phyloP scores from a whole-genome alignment of 1,284 basidiomycete genomes.

The Apiotrichum mycotoxinovorans region DNA sequence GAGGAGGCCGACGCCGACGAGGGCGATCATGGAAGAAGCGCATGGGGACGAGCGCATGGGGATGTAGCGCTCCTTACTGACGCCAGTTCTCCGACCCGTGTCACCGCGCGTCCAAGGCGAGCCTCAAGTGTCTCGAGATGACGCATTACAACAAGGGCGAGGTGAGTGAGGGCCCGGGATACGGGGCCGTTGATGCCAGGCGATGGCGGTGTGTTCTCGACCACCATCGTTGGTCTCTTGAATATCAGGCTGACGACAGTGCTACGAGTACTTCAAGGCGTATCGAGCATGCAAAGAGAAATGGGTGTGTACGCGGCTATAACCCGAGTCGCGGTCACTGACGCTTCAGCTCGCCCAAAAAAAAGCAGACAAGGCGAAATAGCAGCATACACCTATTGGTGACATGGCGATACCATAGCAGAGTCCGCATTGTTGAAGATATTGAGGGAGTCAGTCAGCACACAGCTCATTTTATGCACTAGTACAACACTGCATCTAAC shows the following conservation, averaged over 20 bases:
- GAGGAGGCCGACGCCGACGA: no score
- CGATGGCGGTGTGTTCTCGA: no score
- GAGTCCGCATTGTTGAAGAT: neutral
- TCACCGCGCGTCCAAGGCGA: slow-evolving; percentile 44
- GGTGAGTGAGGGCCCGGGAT: slow-evolving; percentile 25
- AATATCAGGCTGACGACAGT: slow-evolving; percentile 31
- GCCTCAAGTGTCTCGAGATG: slow-evolving; percentile 46
- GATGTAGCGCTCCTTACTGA: slow-evolving; percentile 1
- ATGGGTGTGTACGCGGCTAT: slow-evolving; percentile 29
- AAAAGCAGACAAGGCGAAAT: slow-evolving; percentile 1
- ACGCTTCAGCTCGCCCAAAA: slow-evolving; percentile 10
- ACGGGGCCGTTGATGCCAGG: no score
- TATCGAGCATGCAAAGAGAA: slow-evolving; percentile 50
- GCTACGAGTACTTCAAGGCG: slow-evolving; percentile 48
- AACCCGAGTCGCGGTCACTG: neutral
- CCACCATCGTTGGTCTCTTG: no score
- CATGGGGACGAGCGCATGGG: neutral
- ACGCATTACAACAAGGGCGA: slow-evolving; percentile 49
- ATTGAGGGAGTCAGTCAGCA: neutral
- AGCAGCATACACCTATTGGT: neutral
- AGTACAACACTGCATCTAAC: slow-evolving; percentile 11
- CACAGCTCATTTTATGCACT: slow-evolving; percentile 6
- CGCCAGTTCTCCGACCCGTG: slow-evolving; percentile 47
- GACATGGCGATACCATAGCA: neutral
- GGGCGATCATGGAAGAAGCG: neutral